Conservation (phyloP, 805 yeast species). For the Zygoascus biomembranicola region DNA sequence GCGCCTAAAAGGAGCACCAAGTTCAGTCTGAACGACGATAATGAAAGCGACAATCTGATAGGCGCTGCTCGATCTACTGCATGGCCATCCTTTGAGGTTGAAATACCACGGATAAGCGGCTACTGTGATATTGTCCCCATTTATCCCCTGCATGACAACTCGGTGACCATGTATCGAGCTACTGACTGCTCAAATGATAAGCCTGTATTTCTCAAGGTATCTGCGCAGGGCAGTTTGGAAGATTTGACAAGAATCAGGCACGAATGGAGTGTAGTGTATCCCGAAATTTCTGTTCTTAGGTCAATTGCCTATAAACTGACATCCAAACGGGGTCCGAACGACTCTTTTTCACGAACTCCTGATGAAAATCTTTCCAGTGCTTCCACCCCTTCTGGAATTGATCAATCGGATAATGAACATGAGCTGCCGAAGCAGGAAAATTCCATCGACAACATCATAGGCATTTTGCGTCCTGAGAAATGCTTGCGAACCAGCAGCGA, state of each 20-base stretch:
- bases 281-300: conserved; percentile 2
- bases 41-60: neutral
- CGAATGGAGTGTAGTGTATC: conserved; percentile 17
- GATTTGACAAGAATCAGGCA: conserved; percentile 20
- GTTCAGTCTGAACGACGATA: neutral
- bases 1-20: neutral
- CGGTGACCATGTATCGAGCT: conserved; percentile 18
- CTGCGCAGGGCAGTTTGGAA: conserved; percentile 17
- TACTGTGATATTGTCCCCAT: conserved; percentile 15
- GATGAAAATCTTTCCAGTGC: neutral
- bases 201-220: conserved; percentile 17
- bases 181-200: conserved; percentile 6
- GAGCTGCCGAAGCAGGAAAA: neutral
- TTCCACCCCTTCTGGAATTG: neutral
- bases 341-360: neutral
- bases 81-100: neutral
- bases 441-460: conserved; percentile 10
- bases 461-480: conserved; percentile 16
- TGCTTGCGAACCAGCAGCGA: conserved; percentile 13
- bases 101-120: conserved; percentile 14
- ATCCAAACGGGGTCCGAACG: neutral
- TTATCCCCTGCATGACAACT: conserved; percentile 14
- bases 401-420: neutral
- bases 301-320: neutral
- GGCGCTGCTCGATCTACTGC: neutral